Base-by-base conservation (phyloP, 371 early-diverging fungal species). In the Umbelopsis sp. region DNA sequence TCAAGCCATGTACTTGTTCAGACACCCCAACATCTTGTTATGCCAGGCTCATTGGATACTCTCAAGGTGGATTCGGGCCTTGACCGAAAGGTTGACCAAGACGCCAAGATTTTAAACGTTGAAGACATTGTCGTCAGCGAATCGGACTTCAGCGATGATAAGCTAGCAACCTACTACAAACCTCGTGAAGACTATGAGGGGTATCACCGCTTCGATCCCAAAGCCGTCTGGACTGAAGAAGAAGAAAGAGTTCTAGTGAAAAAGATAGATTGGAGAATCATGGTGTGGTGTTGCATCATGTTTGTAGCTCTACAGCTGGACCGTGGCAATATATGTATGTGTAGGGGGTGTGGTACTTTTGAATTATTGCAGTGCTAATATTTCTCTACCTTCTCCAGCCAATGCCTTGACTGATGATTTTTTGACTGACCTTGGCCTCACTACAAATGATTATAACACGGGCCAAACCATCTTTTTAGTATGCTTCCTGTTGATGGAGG, bases 391-490 rank as follows among this genome's bases (percentile, higher is more conserved):
- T 22, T 46, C 20, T 16, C 18, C 48, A 48, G 48, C 14, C 6
- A 48, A 48, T 48, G 70, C 70, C 4, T 38, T 70, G 8, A 25
- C 70, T 24, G 69, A 68, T 24, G 66, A 69, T 25, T 48, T 70
- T 14, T 66, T 70, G 16, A 22, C 32, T 3, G 70, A 70, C 35
- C 57, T 70, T 22, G 52, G 70, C 6, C 38, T 70, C 16, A 70
- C 25, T 12, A 70, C 69, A 5, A 50, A 70, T 48, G 70, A 70
- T 41, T 69, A 70, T 35, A 70, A 70, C 62, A 50, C 44, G 18
- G 70, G 70, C 4, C 68, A 68, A 29, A 70, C 69, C 25, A 69
- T 70, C 37, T 70, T 70, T 18, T 69, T 69, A 12, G 29, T 70
- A 16, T 44, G 70, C 24, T 70, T 32, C 35, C 25, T 37, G 5